Conservation (phyloP, 2,329 filamentous ascomycete species). For the Fusarium penzigii region DNA sequence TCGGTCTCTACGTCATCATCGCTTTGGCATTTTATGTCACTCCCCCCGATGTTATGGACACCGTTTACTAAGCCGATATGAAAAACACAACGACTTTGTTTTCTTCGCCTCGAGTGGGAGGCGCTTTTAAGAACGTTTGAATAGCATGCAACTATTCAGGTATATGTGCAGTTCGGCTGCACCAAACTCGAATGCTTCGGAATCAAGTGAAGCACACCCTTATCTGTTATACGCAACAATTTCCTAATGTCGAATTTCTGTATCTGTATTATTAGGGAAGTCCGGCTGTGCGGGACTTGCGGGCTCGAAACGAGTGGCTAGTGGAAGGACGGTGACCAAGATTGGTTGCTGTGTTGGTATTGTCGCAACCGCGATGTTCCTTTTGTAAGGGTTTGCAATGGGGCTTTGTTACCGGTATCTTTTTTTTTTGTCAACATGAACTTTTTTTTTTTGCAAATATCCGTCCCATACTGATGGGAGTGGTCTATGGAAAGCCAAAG, state of each 20-base stretch:
- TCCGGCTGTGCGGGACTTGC: slow-evolving; percentile 13
- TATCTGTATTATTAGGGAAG: slow-evolving; percentile 26
- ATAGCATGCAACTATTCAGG: neutral
- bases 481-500: neutral
- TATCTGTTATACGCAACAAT: slow-evolving; percentile 6
- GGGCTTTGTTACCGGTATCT: neutral
- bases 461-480: too few relatives aligned
- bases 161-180: slow-evolving; percentile 1
- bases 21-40: slow-evolving; percentile 61
- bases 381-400: slow-evolving; percentile 21
- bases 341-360: neutral
- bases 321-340: slow-evolving; percentile 1
- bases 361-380: slow-evolving; percentile 7
- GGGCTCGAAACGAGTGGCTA: slow-evolving; percentile 1
- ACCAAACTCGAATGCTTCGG: neutral
- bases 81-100: neutral
- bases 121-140: neutral
- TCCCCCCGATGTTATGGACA: slow-evolving; percentile 49
- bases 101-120: neutral
- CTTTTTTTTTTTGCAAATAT: too few relatives aligned
- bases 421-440: too few relatives aligned
- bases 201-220: neutral
- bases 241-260: slow-evolving; percentile 13
- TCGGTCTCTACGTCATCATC: slow-evolving; percentile 59
- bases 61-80: slow-evolving; percentile 17